A percentile compares a stretch with the other conserved stretches of the same genome.
phyloP scores from a whole-genome alignment of 2,329 filamentous ascomycete genomes.

The Ophiostoma novo-ulmi region DNA sequence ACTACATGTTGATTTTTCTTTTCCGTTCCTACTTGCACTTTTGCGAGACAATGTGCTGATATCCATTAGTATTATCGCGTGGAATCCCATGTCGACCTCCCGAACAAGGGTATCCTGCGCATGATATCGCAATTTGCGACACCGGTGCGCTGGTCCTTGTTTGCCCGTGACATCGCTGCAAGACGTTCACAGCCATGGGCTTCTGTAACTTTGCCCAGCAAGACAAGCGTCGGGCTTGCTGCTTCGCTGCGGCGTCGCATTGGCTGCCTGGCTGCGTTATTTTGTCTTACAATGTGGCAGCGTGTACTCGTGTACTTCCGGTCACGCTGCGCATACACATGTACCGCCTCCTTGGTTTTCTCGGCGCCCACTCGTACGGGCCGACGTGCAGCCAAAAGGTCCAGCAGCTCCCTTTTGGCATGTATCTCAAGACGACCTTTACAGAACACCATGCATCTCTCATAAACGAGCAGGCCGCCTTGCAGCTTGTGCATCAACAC shows the following conservation, averaged over 20 bases:
- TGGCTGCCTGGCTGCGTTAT: not conserved
- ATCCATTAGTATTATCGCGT: not conserved
- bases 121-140: not conserved
- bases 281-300: not conserved
- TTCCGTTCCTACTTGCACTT: too few species aligned
- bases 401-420: not conserved
- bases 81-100: not conserved
- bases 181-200: not conserved
- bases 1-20: too few species aligned
- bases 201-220: not conserved
- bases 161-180: not conserved
- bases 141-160: not conserved
- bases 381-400: not conserved
- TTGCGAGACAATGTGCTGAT: too few species aligned
- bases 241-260: not conserved
- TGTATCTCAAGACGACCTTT: not conserved
- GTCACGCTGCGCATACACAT: not conserved
- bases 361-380: not conserved
- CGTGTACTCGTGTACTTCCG: not conserved
- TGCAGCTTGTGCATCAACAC: not conserved
- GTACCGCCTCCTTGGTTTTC: not conserved
- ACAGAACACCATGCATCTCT: not conserved
- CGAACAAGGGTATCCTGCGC: not conserved
- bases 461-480: not conserved
- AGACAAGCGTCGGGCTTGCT: not conserved